These are phyloP conservation scores for Fraxinus greggii DNA, from an alignment of 305 asterid genomes.

Conservation along the genomic window DNA sequence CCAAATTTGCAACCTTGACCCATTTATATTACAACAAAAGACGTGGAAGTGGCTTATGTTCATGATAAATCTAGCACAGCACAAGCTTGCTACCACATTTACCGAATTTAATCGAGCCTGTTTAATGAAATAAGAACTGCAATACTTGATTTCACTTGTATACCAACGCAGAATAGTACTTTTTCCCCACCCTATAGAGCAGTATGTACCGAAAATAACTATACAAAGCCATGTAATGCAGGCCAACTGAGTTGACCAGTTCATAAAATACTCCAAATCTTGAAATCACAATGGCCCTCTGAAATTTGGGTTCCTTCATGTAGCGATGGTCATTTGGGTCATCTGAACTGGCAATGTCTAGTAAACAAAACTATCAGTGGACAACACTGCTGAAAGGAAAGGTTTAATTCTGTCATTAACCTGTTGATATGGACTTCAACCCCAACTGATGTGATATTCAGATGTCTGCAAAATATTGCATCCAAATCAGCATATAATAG, in stretches of 20 bases:
- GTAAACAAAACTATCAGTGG: not conserved
- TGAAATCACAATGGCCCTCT: not conserved
- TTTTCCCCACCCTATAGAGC: not conserved
- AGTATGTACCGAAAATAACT: conserved; percentile 23
- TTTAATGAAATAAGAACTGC: not conserved
- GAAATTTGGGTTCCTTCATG: conserved; percentile 2
- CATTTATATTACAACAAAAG: not conserved
- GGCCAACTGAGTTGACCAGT: not conserved
- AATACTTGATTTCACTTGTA: conserved; percentile 7
- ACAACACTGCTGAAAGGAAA: not conserved
- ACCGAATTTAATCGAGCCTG: not conserved
- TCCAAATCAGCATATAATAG: not conserved
- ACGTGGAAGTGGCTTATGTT: not conserved
- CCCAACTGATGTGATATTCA: not conserved
- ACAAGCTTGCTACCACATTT: not conserved
- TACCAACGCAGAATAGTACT: not conserved
- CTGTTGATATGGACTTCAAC: not conserved
- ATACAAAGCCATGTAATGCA: conserved; percentile 8
- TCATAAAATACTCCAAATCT: conserved; percentile 3
- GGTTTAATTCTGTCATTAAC: not conserved
- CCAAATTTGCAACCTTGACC: not conserved
- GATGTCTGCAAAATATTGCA: not conserved
- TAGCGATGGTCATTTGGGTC: conserved; percentile 2
- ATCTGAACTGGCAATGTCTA: not conserved
- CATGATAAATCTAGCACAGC: not conserved